phyloP scores from a whole-genome alignment of 352 stramenopile genomes.

The Phytopythium cucurbitacearum region DNA sequence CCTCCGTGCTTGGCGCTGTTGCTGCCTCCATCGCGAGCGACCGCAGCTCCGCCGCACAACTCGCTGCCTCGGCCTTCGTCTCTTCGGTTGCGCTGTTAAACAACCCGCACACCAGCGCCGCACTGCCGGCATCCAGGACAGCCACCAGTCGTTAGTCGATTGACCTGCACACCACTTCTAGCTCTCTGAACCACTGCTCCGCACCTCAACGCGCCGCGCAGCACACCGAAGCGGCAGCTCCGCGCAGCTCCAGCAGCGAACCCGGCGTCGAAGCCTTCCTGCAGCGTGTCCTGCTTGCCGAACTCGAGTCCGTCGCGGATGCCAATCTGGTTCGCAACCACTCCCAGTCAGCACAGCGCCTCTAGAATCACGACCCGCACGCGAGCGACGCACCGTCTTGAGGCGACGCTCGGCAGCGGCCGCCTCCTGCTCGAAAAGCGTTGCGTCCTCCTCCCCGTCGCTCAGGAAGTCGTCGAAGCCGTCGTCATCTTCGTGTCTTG shows the following conservation, averaged over 20 bases:
- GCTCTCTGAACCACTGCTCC: neutral
- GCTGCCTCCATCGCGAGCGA: constrained; percentile 19
- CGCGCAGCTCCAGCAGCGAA: constrained; percentile 30
- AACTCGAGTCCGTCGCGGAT: constrained; percentile 66
- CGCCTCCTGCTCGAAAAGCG: constrained; percentile 45
- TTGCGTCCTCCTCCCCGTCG: constrained; percentile 44
- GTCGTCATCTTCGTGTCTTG: constrained; percentile 26
- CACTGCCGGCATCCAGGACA: constrained; percentile 5
- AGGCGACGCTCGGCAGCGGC: constrained; percentile 50
- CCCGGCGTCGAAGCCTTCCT: constrained; percentile 64
- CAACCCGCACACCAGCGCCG: constrained; percentile 18
- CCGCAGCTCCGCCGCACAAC: constrained; percentile 13
- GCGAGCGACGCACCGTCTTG: constrained; percentile 36
- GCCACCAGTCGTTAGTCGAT: neutral
- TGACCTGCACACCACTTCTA: too few relatives aligned
- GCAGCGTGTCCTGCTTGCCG: constrained; percentile 66
- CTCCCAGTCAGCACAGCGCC: constrained; percentile 7
- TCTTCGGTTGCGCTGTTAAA: constrained; percentile 8
- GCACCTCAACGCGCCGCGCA: constrained; percentile 52
- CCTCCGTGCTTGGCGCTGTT: constrained; percentile 4
- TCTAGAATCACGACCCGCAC: neutral
- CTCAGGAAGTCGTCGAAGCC: constrained; percentile 61
- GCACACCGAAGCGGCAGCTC: constrained; percentile 34
- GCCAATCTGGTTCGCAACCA: constrained; percentile 30
- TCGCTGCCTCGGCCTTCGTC: neutral